Base-by-base conservation (phyloP, 768 basidiomycete species). In the Suillus subalutaceus region DNA sequence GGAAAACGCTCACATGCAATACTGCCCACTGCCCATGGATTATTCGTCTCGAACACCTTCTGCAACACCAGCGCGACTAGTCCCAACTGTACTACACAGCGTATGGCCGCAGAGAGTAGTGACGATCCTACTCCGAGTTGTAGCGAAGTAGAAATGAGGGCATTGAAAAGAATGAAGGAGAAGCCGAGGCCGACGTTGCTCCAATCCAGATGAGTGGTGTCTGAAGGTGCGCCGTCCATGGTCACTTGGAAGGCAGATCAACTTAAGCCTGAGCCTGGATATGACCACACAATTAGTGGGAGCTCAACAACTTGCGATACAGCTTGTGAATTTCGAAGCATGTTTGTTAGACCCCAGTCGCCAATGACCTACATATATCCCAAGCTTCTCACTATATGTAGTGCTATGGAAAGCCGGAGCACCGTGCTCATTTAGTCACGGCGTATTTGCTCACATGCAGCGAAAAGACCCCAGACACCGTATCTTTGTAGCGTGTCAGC, bases 31-130 rank as follows among this genome's bases (percentile, higher is more conserved):
- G 84, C 87, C 88, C 88, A 92, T 1, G 89, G 84, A 69, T 89
- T 89, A 48, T 92, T 81, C 3, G 90, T 86, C 67, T 89, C 87
- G 72, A 96, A 95, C 4, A 96, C 90, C 38, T 82, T 83, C 67
- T 91, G 86, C 26, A 95, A 75, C 9, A 94, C 72, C 30, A 87
- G 78, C 0, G 88, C 91, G 66, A 96, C 90, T 16, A 93, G 76
- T 18, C 87, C 86, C 26, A 96, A 85, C 78, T 96, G 94, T 10
- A 90, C 78, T 23, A 92, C 79, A 74, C 94, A 96, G 75, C 94
- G 81, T 52, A 88, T 64, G 0, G 92, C 88, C 0, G 93, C 87
- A 9, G 88, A 85, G 26, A 92, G 71, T 30, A 96, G 84, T 6
- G 89, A 88, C 0, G 81, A 75, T 1, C 89, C 91, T 53, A 95